Evolutionary conservation across 306 rosid genomes (phyloP), one percentile per base, ranked within the genome.

Genomic region (Echinosophora koreensis): DNA sequence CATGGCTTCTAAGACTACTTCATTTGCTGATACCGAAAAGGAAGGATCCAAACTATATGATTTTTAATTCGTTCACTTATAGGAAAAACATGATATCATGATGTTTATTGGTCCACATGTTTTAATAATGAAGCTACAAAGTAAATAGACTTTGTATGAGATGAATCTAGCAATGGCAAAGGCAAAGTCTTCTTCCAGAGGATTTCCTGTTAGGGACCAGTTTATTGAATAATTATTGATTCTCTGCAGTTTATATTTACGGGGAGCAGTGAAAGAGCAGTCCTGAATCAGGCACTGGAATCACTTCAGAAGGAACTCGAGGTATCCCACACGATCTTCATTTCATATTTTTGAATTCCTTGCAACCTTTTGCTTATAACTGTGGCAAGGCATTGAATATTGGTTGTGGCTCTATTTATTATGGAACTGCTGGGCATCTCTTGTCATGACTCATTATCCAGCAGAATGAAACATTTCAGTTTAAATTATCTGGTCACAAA

Each of bases 221-320:
- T 67, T 80, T 60, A 30, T 66, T 60, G 77, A 87, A 64, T 84
- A 35, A 18, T 79, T 64, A 12, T 66, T 59, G 69, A 79, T 79
- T 84, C 66, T 65, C 62, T 84, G 56, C 96, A 94, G 98, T 84
- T 91, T 68, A 61, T 94, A 80, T 72, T 87, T 73, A 77, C 84
- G 84, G 92, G 84, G 73, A 78, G 63, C 54, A 68, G 78, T 66
- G 82, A 87, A 78, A 57, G 61, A 35, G 69, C 86, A 56, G 69
- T 56, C 75, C 13, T 59, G 74, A 78, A 86, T 71, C 78, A 59
- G 71, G 55, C 50, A 10, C 78, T 90, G 68, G 88, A 79, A 69
- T 88, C 85, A 18, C 81, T 87, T 76, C 84, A 82, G 71, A 81
- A 81, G 71, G 84, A 83, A 66, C 77, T 90, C 35, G 78, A 87